Conservation (phyloP, 805 yeast species). For the Candida krabiensis region DNA sequence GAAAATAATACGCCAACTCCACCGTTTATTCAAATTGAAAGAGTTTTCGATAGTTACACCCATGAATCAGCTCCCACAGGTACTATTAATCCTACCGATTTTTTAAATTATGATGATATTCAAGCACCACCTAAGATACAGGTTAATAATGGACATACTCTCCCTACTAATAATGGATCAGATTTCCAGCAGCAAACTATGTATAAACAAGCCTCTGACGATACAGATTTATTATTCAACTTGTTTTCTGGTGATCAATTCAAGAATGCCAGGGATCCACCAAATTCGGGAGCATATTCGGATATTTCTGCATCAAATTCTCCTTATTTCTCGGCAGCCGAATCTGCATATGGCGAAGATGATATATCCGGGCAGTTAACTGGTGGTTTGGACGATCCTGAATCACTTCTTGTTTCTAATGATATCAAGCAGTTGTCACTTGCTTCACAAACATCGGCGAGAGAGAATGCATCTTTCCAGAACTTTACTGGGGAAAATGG, state of each 20-base stretch:
- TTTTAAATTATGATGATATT: slow-evolving; percentile 1
- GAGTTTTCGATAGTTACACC: slow-evolving; percentile 12
- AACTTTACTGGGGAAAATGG: slow-evolving; percentile 10
- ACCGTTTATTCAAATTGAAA: slow-evolving; percentile 19
- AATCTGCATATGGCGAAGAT: slow-evolving; percentile 24
- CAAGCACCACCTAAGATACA: background rate
- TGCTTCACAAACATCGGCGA: slow-evolving; percentile 3
- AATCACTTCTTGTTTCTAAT: slow-evolving; percentile 15
- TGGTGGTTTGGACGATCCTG: slow-evolving; percentile 13
- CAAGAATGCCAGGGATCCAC: slow-evolving; percentile 13
- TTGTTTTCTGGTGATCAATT: slow-evolving; percentile 18
- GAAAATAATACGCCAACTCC: slow-evolving; percentile 1
- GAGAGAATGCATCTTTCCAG: slow-evolving; percentile 10
- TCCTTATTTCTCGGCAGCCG: slow-evolving; percentile 28
- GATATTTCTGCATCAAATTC: slow-evolving; percentile 27
- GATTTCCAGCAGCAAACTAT: slow-evolving; percentile 6
- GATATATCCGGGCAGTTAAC: slow-evolving; percentile 11
- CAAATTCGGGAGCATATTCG: slow-evolving; percentile 13
- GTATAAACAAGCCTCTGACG: slow-evolving; percentile 9
- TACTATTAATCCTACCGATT: background rate
- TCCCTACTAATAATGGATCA: slow-evolving; percentile 3
- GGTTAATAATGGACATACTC: background rate
- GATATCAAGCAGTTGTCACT: slow-evolving; percentile 18
- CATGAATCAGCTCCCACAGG: background rate
- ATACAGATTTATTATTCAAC: slow-evolving; percentile 11